Conservation (phyloP, 2,329 filamentous ascomycete species). For the Myriosclerotinia duriaeana region DNA sequence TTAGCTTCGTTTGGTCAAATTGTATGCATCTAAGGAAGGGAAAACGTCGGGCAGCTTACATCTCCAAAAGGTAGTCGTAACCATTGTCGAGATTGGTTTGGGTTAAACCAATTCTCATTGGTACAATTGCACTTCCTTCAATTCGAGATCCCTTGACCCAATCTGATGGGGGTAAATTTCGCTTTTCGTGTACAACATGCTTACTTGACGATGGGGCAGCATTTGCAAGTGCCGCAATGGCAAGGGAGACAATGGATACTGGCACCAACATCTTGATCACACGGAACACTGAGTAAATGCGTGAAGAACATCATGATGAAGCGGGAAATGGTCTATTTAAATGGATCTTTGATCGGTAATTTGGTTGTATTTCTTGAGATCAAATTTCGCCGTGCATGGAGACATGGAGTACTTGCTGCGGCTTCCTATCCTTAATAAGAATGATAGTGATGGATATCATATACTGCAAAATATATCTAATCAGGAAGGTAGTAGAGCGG, state of each 20-base stretch:
- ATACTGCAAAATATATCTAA: background rate
- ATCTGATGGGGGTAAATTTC: constrained; percentile 24
- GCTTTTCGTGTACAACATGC: constrained; percentile 31
- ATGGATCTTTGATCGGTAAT: background rate
- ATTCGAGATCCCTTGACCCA: constrained; percentile 31
- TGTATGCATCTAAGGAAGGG: no score
- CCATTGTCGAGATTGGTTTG: constrained; percentile 48
- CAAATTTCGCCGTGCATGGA: background rate
- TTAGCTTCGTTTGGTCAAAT: background rate
- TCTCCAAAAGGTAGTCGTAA: constrained; percentile 45
- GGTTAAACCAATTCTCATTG: constrained; percentile 48
- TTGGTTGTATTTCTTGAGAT: background rate
- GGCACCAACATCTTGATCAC: constrained; percentile 23
- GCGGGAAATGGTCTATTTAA: constrained; percentile 4
- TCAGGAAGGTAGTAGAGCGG: constrained; percentile 19
- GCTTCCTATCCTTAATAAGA: constrained; percentile 7
- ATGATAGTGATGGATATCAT: constrained; percentile 14
- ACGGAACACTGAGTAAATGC: background rate
- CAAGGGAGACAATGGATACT: constrained; percentile 20
- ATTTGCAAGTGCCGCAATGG: constrained; percentile 25
- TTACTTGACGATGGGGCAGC: constrained; percentile 24
- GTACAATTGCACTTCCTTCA: constrained; percentile 37
- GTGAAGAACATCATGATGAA: background rate
- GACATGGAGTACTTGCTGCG: constrained; percentile 12
- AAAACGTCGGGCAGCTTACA: constrained; percentile 24